phyloP scores from a whole-genome alignment of 106 monocot species.

The Apostasia shenzhenica region DNA sequence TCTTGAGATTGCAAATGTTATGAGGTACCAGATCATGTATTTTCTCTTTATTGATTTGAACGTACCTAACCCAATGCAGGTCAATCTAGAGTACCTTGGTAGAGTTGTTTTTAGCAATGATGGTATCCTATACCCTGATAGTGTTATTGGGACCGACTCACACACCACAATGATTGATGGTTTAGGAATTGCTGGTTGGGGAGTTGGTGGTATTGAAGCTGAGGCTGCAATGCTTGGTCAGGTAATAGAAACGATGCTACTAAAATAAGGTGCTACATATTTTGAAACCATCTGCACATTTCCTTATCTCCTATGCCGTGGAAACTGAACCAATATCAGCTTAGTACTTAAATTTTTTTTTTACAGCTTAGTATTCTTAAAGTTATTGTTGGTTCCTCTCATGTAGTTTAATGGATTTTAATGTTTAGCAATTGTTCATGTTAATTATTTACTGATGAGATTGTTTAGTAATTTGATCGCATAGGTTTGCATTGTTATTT shows the following conservation, averaged over 20 bases:
- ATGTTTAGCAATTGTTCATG: too few relatives aligned
- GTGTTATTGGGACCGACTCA: slow-evolving; percentile 92
- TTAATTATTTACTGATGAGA: too few relatives aligned
- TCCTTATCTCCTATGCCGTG: too few relatives aligned
- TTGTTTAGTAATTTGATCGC: too few relatives aligned
- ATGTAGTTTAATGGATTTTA: too few relatives aligned
- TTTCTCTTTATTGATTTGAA: neutral
- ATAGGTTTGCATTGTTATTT: too few relatives aligned
- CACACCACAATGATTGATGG: slow-evolving; percentile 99
- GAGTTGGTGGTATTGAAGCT: slow-evolving; percentile 97
- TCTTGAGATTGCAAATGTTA: too few relatives aligned
- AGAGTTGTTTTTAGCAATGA: slow-evolving; percentile 80
- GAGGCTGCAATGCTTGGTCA: slow-evolving; percentile 98
- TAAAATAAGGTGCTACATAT: neutral
- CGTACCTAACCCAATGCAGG: slow-evolving; percentile 28
- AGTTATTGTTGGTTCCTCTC: too few relatives aligned
- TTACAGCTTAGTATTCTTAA: too few relatives aligned
- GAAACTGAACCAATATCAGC: too few relatives aligned
- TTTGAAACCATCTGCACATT: neutral
- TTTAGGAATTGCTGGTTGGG: slow-evolving; percentile 79
- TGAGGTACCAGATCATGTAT: neutral
- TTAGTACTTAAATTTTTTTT: too few relatives aligned
- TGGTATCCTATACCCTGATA: slow-evolving; percentile 85
- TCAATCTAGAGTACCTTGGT: slow-evolving; percentile 92
- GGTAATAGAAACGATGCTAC: slow-evolving; percentile 27